These are phyloP conservation scores for Plasmodium ovale DNA, from an alignment of 169 alveolate genomes.

Conservation along the genomic window DNA sequence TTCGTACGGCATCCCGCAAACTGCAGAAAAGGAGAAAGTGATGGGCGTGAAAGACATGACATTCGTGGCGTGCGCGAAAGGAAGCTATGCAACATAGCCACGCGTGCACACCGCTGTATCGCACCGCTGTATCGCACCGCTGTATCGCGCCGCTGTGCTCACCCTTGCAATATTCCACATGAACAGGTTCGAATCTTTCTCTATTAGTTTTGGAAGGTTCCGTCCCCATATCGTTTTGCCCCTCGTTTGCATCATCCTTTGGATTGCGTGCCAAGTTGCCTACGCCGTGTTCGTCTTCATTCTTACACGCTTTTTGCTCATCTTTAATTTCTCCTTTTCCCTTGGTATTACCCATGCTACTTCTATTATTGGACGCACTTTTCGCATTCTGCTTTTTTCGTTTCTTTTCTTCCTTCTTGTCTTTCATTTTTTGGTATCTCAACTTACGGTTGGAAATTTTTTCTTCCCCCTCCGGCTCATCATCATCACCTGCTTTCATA, in stretches of 20 bases:
- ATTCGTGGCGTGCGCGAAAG: not conserved
- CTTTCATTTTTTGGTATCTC: constrained; percentile 67
- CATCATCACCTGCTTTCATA: not conserved
- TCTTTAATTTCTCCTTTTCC: not conserved
- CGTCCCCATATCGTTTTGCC: not conserved
- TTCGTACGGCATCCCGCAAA: constrained; percentile 90
- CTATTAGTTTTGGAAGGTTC: not conserved
- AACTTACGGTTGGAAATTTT: constrained; percentile 43
- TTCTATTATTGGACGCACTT: constrained; percentile 8
- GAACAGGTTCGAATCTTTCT: constrained; percentile 24
- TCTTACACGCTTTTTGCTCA: not conserved
- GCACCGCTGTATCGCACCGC: too few species aligned
- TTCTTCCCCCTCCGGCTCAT: constrained; percentile 6
- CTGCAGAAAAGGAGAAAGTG: not conserved
- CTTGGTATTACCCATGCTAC: not conserved
- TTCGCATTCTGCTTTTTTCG: constrained; percentile 31
- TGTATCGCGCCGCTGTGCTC: not conserved
- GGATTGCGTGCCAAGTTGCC: not conserved
- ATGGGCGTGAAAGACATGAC: not conserved
- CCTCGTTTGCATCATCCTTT: constrained; percentile 14
- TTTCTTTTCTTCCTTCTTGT: constrained; percentile 64
- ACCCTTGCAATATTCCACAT: constrained; percentile 77
- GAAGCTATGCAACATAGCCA: not conserved
- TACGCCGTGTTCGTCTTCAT: too few species aligned
- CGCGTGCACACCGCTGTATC: not conserved